Evolutionary conservation across 192 early-diverging fungal genomes (phyloP).

Genomic region (Endogone sp.): DNA sequence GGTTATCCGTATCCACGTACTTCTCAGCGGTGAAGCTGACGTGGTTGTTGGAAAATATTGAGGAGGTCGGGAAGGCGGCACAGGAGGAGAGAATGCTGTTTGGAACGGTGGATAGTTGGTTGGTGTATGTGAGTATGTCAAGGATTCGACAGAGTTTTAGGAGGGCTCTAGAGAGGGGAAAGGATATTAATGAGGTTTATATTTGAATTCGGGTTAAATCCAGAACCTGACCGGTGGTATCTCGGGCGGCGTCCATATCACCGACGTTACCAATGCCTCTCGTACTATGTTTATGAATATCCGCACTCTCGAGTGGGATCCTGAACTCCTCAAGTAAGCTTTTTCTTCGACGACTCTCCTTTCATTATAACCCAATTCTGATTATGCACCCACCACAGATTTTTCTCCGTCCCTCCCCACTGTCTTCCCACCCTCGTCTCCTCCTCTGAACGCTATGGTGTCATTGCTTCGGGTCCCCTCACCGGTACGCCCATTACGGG

Average conservation of each 20-base stretch:
- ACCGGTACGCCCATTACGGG: conserved; percentile 77
- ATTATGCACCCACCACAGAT: too few species aligned
- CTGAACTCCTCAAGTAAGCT: conserved; percentile 61
- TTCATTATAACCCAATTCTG: too few species aligned
- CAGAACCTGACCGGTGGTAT: conserved; percentile 84
- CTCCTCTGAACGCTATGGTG: conserved; percentile 80
- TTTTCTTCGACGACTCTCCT: not conserved
- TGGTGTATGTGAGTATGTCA: conserved; percentile 69
- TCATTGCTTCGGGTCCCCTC: conserved; percentile 54
- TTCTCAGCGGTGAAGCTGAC: conserved; percentile 90
- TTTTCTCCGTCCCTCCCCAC: not conserved
- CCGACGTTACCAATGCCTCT: conserved; percentile 92
- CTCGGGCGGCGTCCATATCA: conserved; percentile 71
- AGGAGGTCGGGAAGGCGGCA: conserved; percentile 65
- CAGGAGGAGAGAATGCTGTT: conserved; percentile 73
- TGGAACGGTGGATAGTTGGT: conserved; percentile 95
- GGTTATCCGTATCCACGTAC: conserved; percentile 89
- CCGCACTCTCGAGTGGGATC: conserved; percentile 76
- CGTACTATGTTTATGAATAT: conserved; percentile 97
- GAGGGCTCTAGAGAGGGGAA: not conserved
- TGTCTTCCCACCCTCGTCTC: conserved; percentile 78
- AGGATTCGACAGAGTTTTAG: too few species aligned
- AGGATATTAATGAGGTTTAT: too few species aligned
- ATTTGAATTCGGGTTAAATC: too few species aligned
- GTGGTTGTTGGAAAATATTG: conserved; percentile 87